Evolutionary conservation across 2,329 filamentous ascomycete species (phyloP), one percentile per base, ranked within the genome.

Genomic region (Cercospora sojina): DNA sequence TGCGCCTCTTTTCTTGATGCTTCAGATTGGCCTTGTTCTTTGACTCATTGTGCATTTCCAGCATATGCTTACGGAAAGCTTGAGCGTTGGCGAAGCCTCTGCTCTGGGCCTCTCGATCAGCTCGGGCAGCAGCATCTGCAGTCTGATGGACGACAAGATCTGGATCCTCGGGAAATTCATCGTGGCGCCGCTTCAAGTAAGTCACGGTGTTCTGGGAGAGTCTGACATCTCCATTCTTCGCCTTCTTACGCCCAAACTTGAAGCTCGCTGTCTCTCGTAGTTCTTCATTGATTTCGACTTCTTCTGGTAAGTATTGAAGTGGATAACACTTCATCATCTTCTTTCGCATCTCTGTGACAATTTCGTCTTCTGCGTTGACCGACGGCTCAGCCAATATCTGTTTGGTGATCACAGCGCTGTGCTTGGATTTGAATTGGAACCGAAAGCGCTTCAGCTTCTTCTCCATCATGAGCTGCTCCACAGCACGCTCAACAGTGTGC

Each of bases 381-480:
- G 83, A 77, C 20, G 82, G 79, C 58, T 81, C 79, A 10, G 80
- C 79, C 29, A 88, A 71, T 16, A 89, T 81, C 5, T 77, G 79
- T 63, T 82, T 84, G n/a, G 79, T 83, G 18, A 83, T 78, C 71
- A 82, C 81, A 4, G 80, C 72, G 1, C 84, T 84, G 64, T 81
- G 81, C 31, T 74, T 77, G 18, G 82, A 79, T 66, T 77, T 80
- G 69, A 85, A 85, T 16, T 79, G 80, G 72, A 87, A 87, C 1
- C 77, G 81, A 55, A 85, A 74, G 67, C 84, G 83, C 56, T 82
- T 83, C 47, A 89, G 74, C 63, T 82, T 84, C 10, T 83, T 82
- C 20, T 79, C 75, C 43, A 81, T 79, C 41, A 86, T 76, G 67
- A 88, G 76, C 20, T 79, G 74, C 66, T 83, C 84, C 58, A 87